Conservation (phyloP, 352 stramenopile genomes). For the Pythium vanterpoolii region DNA sequence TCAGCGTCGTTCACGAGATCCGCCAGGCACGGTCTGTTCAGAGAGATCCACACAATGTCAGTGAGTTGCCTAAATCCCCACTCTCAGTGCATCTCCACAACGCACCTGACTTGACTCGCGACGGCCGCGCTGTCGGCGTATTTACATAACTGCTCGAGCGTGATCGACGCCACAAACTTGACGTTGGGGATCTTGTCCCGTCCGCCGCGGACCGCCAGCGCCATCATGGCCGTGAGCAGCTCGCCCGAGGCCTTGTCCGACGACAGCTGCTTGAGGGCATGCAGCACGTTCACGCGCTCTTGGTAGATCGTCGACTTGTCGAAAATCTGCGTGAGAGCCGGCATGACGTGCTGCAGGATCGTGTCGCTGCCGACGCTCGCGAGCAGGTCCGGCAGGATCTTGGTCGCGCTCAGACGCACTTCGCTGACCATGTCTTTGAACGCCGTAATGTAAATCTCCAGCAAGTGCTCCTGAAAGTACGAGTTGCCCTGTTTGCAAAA, state of each 20-base stretch:
- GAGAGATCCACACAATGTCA: background rate
- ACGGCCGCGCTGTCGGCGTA: conserved; percentile 64
- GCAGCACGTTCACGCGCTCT: conserved; percentile 82
- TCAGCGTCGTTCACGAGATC: conserved; percentile 77
- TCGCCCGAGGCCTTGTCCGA: conserved; percentile 71
- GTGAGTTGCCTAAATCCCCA: background rate
- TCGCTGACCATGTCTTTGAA: conserved; percentile 93
- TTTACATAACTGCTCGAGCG: conserved; percentile 82
- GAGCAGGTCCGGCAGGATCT: conserved; percentile 73
- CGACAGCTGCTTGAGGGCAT: conserved; percentile 70
- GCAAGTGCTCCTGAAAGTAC: conserved; percentile 85
- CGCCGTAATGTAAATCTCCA: conserved; percentile 88
- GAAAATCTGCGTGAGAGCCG: conserved; percentile 74
- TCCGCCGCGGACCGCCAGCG: conserved; percentile 65
- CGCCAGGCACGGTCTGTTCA: conserved; percentile 60
- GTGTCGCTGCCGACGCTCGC: conserved; percentile 79
- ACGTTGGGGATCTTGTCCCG: conserved; percentile 88
- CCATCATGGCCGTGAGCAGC: conserved; percentile 57
- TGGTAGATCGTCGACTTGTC: conserved; percentile 86
- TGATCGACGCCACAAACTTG: conserved; percentile 86
- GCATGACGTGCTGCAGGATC: conserved; percentile 81
- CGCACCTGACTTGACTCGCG: conserved; percentile 69
- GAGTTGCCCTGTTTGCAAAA: conserved; percentile 44
- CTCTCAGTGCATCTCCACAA: background rate
- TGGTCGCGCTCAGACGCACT: conserved; percentile 92